Evolutionary conservation across 306 rosid species (phyloP), one percentile per base, ranked within the genome.

Genomic region (Rosa rugosa): DNA sequence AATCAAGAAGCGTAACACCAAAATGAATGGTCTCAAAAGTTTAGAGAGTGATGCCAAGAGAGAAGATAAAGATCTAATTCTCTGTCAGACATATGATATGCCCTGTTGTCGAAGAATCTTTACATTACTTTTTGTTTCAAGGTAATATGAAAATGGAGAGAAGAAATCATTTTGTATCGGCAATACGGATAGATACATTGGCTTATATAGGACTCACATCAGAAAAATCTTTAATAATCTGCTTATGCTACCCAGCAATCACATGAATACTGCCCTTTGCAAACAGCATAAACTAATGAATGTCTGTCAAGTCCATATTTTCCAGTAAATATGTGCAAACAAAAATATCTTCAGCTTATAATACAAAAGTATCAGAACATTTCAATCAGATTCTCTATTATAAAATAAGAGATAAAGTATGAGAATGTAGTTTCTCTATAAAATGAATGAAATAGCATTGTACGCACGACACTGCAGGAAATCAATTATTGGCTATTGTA

Each of bases 401-500:
- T 11, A 23, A 68, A 23, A 22, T 47, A 11, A 69, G 45, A 27
- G 9, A 71, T 71, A 71, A 71, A 47, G 14, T 25, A 71, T 6
- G 42, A 54, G 22, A 12, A 53, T 38, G 17, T 6, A 12, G 57
- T 1, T 23, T 71, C 54, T 25, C 7, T 20, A 5, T 45, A 6
- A 44, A 22, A 25, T 18, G 38, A 25, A 71, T 16, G 25, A 23
- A 46, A 71, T 18, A 23, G 20, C 46, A 34, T 7, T 36, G 7
- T 53, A 11, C n/a, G 11, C 14, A 53, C 40, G 2, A 2, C 54
- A 76, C 73, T 53, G 31, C 65, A 66, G 69, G 47, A 57, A 63
- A 49, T 68, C 77, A 65, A 64, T 36, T 65, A 74, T 49, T n/a
- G 47, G 49, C 16, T 62, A 56, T 20, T 77, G 71, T 85, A 95